Percentiles rank a stretch among this genome's conserved stretches.
Evolutionary conservation across 805 yeast genomes (phyloP).

Genomic region (Isabelozyma rhagii): DNA sequence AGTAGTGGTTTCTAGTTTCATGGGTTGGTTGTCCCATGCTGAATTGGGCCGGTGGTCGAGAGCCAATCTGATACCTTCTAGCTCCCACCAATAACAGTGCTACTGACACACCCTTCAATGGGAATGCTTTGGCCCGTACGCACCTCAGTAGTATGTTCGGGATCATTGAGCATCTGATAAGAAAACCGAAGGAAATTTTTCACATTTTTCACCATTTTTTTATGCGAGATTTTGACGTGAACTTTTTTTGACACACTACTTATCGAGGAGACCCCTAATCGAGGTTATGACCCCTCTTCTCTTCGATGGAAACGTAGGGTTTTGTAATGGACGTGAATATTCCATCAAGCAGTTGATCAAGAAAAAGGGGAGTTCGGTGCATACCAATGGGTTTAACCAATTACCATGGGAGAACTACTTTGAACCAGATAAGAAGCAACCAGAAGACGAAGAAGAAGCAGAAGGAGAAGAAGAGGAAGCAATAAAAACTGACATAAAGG

Average conservation of each 20-base stretch:
- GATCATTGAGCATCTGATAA: background rate
- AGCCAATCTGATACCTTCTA: constrained; percentile 2
- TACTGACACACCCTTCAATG: too few species aligned
- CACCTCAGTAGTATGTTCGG: background rate
- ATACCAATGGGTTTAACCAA: constrained; percentile 40
- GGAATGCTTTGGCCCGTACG: background rate
- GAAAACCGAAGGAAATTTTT: background rate
- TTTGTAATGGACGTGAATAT: constrained; percentile 3
- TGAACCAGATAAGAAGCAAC: constrained; percentile 4
- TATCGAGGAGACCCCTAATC: too few species aligned
- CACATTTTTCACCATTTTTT: background rate
- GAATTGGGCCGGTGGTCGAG: constrained; percentile 28
- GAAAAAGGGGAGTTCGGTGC: background rate
- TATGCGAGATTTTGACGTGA: background rate
- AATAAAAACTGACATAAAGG: constrained; percentile 2
- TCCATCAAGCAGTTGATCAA: background rate
- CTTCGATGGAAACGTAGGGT: constrained; percentile 13
- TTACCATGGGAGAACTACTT: constrained; percentile 28
- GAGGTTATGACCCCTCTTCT: background rate
- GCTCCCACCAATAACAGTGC: background rate
- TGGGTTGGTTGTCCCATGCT: constrained; percentile 81
- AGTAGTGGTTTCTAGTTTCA: constrained; percentile 76
- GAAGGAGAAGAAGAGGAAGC: constrained; percentile 6
- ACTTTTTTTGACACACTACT: too few species aligned
- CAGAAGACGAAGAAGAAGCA: constrained; percentile 1